Percentiles rank a stretch among this genome's conserved stretches.
Evolutionary conservation across 495 filamentous ascomycete genomes (phyloP).

Genomic region (Hypoxylon perforatum): DNA sequence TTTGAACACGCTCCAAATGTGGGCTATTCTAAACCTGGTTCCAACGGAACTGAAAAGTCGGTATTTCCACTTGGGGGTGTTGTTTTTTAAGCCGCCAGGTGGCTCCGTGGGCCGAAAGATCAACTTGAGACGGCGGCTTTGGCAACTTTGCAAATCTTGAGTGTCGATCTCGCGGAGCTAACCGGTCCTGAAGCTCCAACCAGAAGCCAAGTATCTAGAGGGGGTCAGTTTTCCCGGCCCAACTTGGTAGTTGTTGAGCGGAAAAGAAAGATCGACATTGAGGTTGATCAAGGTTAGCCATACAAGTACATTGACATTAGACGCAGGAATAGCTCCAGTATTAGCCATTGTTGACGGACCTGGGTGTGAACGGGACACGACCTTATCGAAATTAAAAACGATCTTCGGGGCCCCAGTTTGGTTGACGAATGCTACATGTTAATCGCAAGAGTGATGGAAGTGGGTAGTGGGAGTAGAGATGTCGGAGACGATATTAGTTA

Average conservation of each 20-base stretch:
- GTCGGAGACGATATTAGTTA: conserved; percentile 34
- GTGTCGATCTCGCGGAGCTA: conserved; percentile 41
- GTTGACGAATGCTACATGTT: conserved; percentile 39
- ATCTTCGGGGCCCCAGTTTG: conserved; percentile 41
- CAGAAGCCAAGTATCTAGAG: conserved; percentile 33
- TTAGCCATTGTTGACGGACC: conserved; percentile 16
- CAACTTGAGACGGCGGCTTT: conserved; percentile 43
- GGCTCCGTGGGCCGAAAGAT: conserved; percentile 30
- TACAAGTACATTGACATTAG: conserved; percentile 28
- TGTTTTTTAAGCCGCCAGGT: conserved; percentile 33
- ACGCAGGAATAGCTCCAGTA: conserved; percentile 27
- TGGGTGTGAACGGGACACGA: conserved; percentile 37
- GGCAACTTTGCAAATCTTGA: conserved; percentile 37
- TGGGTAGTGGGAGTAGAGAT: conserved; percentile 14
- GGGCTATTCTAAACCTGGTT: conserved; percentile 29
- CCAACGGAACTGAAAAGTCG: conserved; percentile 19
- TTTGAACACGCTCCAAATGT: neutral
- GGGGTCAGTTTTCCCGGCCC: conserved; percentile 25
- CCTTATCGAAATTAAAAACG: conserved; percentile 46
- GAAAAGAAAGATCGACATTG: conserved; percentile 41
- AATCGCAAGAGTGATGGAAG: conserved; percentile 35
- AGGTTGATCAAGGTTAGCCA: neutral
- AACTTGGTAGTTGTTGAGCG: conserved; percentile 31
- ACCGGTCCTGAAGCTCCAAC: conserved; percentile 38
- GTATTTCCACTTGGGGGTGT: conserved; percentile 33